A percentile compares a stretch with the other conserved stretches of the same genome.
Conservation (phyloP, 192 early-diverging fungal genomes). For the Chytriomyces sp. region DNA sequence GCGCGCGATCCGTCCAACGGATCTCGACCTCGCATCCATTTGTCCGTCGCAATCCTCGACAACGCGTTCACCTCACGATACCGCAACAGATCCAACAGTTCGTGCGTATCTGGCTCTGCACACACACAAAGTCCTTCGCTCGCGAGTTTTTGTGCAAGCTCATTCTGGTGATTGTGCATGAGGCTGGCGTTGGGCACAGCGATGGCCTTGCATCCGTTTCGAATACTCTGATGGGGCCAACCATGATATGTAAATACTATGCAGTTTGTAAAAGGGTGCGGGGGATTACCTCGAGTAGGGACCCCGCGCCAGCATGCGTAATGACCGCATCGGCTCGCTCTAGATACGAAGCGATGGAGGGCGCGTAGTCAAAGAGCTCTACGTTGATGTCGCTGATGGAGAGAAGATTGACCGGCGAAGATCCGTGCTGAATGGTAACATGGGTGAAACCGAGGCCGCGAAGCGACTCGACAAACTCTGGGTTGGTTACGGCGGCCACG, state of each 20-base stretch:
- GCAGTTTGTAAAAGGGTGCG: too few species aligned
- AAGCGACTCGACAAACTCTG: conserved; percentile 54
- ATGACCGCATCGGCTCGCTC: conserved; percentile 68
- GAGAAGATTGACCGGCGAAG: background rate
- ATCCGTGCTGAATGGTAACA: conserved; percentile 73
- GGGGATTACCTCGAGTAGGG: conserved; percentile 70
- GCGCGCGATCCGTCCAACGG: too few species aligned
- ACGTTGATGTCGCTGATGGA: background rate
- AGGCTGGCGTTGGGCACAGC: conserved; percentile 78
- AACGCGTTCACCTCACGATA: too few species aligned
- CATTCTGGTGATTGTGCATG: conserved; percentile 87
- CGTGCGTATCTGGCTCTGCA: too few species aligned
- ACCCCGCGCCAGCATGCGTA: conserved; percentile 86
- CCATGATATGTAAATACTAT: too few species aligned
- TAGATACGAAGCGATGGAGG: conserved; percentile 47
- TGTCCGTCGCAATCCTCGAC: too few species aligned
- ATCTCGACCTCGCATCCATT: too few species aligned
- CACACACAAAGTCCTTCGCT: too few species aligned
- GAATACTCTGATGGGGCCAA: too few species aligned
- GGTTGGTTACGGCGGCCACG: conserved; percentile 49
- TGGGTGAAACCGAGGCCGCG: conserved; percentile 51
- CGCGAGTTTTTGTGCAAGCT: conserved; percentile 81
- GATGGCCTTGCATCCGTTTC: conserved; percentile 64
- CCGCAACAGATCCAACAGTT: too few species aligned
- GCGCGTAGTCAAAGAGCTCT: conserved; percentile 18